phyloP scores from a whole-genome alignment of 2,329 filamentous ascomycete species.

The Hypoxylon sp. region DNA sequence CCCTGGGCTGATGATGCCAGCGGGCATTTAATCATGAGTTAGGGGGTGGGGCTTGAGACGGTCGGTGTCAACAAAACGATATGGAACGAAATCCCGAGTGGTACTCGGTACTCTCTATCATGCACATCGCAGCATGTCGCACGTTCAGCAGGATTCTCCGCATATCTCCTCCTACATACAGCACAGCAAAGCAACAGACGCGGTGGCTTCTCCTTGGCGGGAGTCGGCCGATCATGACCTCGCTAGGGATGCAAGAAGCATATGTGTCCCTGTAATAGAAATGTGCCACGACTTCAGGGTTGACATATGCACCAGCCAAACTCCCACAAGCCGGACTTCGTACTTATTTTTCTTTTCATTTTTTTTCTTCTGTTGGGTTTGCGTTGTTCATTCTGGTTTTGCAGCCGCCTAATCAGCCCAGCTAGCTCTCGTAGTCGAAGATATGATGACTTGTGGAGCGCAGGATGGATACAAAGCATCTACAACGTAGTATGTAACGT shows the following conservation, averaged over 20 bases:
- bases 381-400: constrained; percentile 24
- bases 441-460: constrained; percentile 33
- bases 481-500: constrained; percentile 40
- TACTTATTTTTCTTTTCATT: too few species aligned
- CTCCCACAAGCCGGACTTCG: constrained; percentile 28
- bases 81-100: constrained; percentile 18
- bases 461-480: constrained; percentile 32
- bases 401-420: constrained; percentile 31
- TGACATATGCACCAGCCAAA: constrained; percentile 27
- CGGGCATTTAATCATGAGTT: constrained; percentile 19
- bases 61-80: constrained; percentile 23
- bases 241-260: constrained; percentile 29
- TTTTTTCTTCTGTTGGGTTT: constrained; percentile 22
- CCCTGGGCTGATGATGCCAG: constrained; percentile 28
- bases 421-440: constrained; percentile 10
- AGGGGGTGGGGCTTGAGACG: constrained; percentile 22
- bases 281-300: constrained; percentile 33
- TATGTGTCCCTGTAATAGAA: constrained; percentile 27
- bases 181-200: constrained; percentile 35
- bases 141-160: constrained; percentile 23
- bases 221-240: constrained; percentile 33
- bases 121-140: constrained; percentile 13
- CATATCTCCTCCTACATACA: constrained; percentile 34
- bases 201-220: constrained; percentile 36
- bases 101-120: constrained; percentile 19